A percentile compares a stretch with the other conserved stretches of the same genome.
These are phyloP conservation scores for Adansonia gregorii DNA, from an alignment of 441 rosid genomes.

Conservation along the genomic window DNA sequence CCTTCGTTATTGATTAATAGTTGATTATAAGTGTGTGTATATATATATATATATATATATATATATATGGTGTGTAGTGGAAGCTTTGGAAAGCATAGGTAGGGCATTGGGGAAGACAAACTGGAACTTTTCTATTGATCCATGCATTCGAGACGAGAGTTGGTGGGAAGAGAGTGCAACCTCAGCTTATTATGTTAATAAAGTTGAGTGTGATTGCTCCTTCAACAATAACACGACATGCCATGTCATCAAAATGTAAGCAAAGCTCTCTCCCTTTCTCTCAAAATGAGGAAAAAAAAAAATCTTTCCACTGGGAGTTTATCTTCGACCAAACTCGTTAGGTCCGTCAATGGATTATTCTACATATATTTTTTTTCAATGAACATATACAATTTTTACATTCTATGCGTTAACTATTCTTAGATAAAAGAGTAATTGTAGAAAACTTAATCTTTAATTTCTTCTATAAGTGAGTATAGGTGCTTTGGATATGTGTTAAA, in stretches of 20 bases:
- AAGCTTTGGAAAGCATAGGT: conserved; percentile 46
- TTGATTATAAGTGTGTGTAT: background rate
- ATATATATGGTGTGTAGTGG: conserved; percentile 35
- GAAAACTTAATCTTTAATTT: too few relatives aligned
- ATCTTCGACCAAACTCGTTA: background rate
- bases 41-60: too few relatives aligned
- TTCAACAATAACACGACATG: background rate
- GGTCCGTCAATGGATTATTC: background rate
- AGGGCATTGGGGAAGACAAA: conserved; percentile 40
- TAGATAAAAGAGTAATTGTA: too few relatives aligned
- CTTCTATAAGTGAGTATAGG: too few relatives aligned
- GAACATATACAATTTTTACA: background rate
- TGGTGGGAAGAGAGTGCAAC: background rate
- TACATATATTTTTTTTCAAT: background rate
- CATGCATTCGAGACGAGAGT: conserved; percentile 44
- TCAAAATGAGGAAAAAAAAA: too few relatives aligned
- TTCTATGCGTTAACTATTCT: too few relatives aligned
- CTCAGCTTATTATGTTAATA: background rate
- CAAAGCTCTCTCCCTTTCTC: background rate
- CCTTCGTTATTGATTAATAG: background rate
- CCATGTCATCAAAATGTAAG: conserved; percentile 42
- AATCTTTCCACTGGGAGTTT: background rate
- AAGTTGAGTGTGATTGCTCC: background rate
- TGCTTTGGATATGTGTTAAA: too few relatives aligned
- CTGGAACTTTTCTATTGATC: conserved; percentile 46